Conservation (phyloP, 768 basidiomycete species). For the Boletus rufocinnamomeus region DNA sequence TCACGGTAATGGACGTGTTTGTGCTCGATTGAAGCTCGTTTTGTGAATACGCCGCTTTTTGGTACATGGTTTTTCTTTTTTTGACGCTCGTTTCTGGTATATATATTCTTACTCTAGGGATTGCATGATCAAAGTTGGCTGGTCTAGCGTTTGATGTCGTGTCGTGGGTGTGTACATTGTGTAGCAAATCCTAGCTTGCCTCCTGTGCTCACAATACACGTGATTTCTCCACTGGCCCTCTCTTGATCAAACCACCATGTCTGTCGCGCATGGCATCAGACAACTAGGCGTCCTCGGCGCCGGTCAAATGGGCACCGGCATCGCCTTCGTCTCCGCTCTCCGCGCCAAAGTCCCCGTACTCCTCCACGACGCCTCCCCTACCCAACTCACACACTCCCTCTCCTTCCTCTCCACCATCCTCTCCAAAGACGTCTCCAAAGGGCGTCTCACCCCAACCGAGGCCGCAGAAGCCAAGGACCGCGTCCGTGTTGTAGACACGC, state of each 20-base stretch:
- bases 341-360: slow-evolving; percentile 85
- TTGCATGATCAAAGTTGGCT: slow-evolving; percentile 20
- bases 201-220: slow-evolving; percentile 6
- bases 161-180: slow-evolving; percentile 3
- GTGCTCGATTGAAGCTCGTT: slow-evolving; percentile 11
- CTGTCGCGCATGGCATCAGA: slow-evolving; percentile 70
- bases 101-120: slow-evolving; percentile 9
- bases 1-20: slow-evolving; percentile 8
- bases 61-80: slow-evolving; percentile 10
- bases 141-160: slow-evolving; percentile 17
- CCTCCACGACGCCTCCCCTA: slow-evolving; percentile 76
- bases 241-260: slow-evolving; percentile 21
- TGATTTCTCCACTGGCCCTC: slow-evolving; percentile 8
- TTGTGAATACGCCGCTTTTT: slow-evolving; percentile 25
- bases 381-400: slow-evolving; percentile 74
- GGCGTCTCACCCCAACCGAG: slow-evolving; percentile 63
- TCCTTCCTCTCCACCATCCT: slow-evolving; percentile 78
- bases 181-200: neutral
- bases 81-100: slow-evolving; percentile 23
- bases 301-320: slow-evolving; percentile 91
- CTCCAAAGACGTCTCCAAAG: slow-evolving; percentile 87
- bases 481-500: slow-evolving; percentile 59
- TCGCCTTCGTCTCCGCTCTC: slow-evolving; percentile 83
- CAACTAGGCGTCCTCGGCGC: slow-evolving; percentile 78
- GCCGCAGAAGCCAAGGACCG: slow-evolving; percentile 74